Percentiles rank a stretch among this genome's conserved stretches.
Conservation (phyloP, 768 basidiomycete genomes). For the Trametes meyenii region DNA sequence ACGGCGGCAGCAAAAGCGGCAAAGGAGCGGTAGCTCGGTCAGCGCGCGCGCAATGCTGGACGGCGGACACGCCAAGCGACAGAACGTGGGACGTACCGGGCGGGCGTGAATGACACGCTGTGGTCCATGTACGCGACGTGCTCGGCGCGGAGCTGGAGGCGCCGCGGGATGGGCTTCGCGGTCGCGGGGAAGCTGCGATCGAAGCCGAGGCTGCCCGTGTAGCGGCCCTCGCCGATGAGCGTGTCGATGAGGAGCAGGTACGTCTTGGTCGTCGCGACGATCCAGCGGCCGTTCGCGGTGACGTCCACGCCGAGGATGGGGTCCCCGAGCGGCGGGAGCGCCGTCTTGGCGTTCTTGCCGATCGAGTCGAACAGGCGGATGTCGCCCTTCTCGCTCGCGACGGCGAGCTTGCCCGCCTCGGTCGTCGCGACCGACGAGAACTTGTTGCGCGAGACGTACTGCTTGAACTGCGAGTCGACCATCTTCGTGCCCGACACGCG, state of each 20-base stretch:
- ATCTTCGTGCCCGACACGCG: slow-evolving; percentile 90
- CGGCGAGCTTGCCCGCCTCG: slow-evolving; percentile 81
- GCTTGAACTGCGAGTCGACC: slow-evolving; percentile 94
- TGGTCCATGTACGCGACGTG: slow-evolving; percentile 95
- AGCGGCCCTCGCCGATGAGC: slow-evolving; percentile 88
- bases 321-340: slow-evolving; percentile 91
- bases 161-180: slow-evolving; percentile 87
- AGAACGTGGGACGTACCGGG: slow-evolving; percentile 58
- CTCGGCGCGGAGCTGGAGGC: slow-evolving; percentile 85
- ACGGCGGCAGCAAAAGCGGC: too few relatives aligned
- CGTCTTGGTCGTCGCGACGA: slow-evolving; percentile 94
- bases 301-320: slow-evolving; percentile 95
- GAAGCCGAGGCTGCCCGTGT: slow-evolving; percentile 83
- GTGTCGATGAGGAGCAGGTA: slow-evolving; percentile 95
- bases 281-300: slow-evolving; percentile 90
- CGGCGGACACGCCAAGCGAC: slow-evolving; percentile 2
- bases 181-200: slow-evolving; percentile 94
- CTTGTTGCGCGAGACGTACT: slow-evolving; percentile 92
- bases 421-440: slow-evolving; percentile 95
- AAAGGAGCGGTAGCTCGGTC: not conserved
- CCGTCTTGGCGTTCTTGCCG: slow-evolving; percentile 99
- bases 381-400: slow-evolving; percentile 96
- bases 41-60: slow-evolving; percentile 8
- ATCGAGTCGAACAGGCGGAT: slow-evolving; percentile 93
- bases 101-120: slow-evolving; percentile 86